A percentile compares a stretch with the other conserved stretches of the same genome.
Evolutionary conservation across 2,329 filamentous ascomycete genomes (phyloP).

Genomic region (Colletotrichum gloeosporioides): DNA sequence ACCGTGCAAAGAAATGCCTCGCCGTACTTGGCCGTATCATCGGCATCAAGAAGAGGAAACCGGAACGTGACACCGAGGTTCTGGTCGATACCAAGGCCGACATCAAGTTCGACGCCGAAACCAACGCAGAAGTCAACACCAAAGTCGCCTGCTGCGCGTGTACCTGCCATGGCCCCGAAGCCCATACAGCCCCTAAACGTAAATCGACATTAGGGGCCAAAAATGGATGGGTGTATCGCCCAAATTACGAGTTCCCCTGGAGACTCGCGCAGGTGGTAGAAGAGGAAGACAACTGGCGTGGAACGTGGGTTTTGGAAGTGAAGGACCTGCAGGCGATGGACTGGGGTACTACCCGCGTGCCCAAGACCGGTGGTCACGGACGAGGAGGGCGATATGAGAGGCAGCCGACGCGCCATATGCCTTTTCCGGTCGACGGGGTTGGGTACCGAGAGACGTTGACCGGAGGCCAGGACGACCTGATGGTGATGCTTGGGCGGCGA

Average conservation of each 20-base stretch:
- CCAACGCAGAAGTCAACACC: background rate
- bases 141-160: background rate
- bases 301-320: conserved; percentile 25
- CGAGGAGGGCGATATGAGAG: conserved; percentile 15
- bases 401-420: conserved; percentile 23
- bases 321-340: conserved; percentile 24
- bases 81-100: background rate
- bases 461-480: conserved; percentile 26
- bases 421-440: conserved; percentile 5
- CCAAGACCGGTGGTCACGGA: background rate
- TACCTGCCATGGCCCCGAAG: background rate
- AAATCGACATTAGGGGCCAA: background rate
- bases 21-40: background rate
- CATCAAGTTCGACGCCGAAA: background rate
- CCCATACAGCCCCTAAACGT: background rate
- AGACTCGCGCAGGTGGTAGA: conserved; percentile 17
- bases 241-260: conserved; percentile 22
- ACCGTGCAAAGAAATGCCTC: background rate
- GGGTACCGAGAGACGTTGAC: background rate
- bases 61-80: background rate
- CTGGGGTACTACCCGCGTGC: conserved; percentile 16
- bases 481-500: conserved; percentile 22
- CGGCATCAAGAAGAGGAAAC: background rate
- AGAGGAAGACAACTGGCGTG: conserved; percentile 27
- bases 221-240: background rate